A percentile compares a stretch with the other conserved stretches of the same genome.
Conservation (phyloP, 768 basidiomycete species). For the Hortiboletus campestris region DNA sequence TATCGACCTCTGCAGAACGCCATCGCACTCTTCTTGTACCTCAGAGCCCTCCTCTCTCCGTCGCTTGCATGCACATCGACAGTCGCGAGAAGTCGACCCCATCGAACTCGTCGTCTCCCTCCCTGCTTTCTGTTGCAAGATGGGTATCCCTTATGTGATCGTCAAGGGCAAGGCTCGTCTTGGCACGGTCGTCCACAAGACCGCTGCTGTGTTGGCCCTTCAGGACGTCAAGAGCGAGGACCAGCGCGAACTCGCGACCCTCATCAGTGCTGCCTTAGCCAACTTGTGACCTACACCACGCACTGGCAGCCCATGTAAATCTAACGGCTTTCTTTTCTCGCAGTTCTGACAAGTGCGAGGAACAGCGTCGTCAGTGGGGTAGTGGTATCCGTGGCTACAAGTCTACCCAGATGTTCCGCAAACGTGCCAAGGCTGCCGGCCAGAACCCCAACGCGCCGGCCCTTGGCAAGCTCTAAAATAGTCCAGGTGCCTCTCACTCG, state of each 20-base stretch:
- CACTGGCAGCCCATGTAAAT: background rate
- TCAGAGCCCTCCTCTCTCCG: background rate
- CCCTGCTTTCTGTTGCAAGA: slow-evolving; percentile 83
- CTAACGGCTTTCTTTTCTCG: background rate
- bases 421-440: slow-evolving; percentile 91
- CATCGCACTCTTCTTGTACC: too few relatives aligned
- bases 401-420: slow-evolving; percentile 89
- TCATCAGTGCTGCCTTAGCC: slow-evolving; percentile 91
- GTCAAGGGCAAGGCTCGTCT: slow-evolving; percentile 98
- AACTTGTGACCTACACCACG: slow-evolving; percentile 74
- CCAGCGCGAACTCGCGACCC: slow-evolving; percentile 86
- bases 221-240: slow-evolving; percentile 97
- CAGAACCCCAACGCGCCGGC: slow-evolving; percentile 54
- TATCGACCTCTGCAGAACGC: background rate
- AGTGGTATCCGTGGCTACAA: slow-evolving; percentile 96
- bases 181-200: slow-evolving; percentile 98
- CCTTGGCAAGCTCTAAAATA: slow-evolving; percentile 61
- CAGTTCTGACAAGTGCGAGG: slow-evolving; percentile 92
- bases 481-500: background rate
- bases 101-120: slow-evolving; percentile 45
- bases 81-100: too few relatives aligned
- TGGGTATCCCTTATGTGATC: slow-evolving; percentile 98
- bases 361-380: slow-evolving; percentile 90
- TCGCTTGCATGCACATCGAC: background rate
- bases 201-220: slow-evolving; percentile 84